phyloP scores from a whole-genome alignment of 2,329 filamentous ascomycete species.

The Cladobotryum mycophilum region DNA sequence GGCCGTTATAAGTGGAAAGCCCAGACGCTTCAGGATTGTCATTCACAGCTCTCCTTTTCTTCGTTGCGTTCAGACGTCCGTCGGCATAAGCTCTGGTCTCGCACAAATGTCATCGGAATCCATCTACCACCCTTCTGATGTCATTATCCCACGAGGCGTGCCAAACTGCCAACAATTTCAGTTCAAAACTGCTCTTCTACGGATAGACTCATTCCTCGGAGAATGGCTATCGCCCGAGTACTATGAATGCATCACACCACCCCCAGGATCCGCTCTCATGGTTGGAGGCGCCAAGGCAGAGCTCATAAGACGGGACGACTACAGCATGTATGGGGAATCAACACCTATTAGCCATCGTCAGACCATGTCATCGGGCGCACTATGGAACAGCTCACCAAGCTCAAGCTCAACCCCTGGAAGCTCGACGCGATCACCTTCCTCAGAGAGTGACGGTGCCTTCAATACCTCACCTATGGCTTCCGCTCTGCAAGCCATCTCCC shows the following conservation, averaged over 20 bases:
- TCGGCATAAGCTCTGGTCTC: constrained; percentile 81
- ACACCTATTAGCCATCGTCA: constrained; percentile 14
- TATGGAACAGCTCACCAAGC: constrained; percentile 29
- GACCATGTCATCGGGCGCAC: constrained; percentile 19
- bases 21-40: constrained; percentile 67
- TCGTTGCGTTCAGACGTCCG: constrained; percentile 85
- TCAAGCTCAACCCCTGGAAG: constrained; percentile 17
- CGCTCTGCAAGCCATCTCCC: constrained; percentile 25
- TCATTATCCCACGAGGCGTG: constrained; percentile 27
- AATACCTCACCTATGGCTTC: constrained; percentile 27
- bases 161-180: constrained; percentile 21
- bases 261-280: constrained; percentile 81
- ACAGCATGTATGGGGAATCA: constrained; percentile 38
- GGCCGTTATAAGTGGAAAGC: constrained; percentile 28
- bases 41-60: constrained; percentile 93
- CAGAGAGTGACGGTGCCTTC: constrained; percentile 21
- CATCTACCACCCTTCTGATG: constrained; percentile 26
- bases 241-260: constrained; percentile 85
- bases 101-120: constrained; percentile 45
- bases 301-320: constrained; percentile 69
- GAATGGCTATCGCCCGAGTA: constrained; percentile 95
- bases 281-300: constrained; percentile 83
- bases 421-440: constrained; percentile 15
- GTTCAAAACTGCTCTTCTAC: constrained; percentile 57
- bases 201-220: constrained; percentile 86